A percentile compares a stretch with the other conserved stretches of the same genome.
Conservation (phyloP, 192 early-diverging fungal genomes). For the Backusella morwellensis region DNA sequence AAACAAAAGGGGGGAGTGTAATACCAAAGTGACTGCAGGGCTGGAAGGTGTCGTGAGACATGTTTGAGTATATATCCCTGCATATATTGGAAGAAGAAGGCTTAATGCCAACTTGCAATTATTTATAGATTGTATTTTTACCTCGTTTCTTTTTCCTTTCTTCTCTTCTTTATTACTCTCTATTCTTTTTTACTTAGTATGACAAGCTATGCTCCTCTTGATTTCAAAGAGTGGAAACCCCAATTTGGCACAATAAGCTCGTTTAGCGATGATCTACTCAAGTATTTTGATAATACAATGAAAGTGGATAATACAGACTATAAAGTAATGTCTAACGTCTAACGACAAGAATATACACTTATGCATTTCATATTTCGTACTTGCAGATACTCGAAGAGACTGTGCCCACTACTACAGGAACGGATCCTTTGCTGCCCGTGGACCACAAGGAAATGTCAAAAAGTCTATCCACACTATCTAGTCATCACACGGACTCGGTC, state of each 20-base stretch:
- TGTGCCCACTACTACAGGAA: background rate
- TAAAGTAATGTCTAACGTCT: background rate
- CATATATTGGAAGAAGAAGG: background rate
- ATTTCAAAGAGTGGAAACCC: slow-evolving; percentile 1
- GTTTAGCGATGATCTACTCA: slow-evolving; percentile 5
- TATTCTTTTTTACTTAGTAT: background rate
- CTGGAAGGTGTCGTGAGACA: background rate
- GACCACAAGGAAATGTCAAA: background rate
- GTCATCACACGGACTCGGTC: background rate
- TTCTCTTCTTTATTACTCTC: background rate
- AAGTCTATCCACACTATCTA: background rate
- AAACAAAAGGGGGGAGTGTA: background rate
- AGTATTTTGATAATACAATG: slow-evolving; percentile 10
- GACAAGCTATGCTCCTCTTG: background rate
- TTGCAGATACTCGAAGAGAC: slow-evolving; percentile 1
- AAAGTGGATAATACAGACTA: background rate
- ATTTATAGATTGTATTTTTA: slow-evolving; percentile 2
- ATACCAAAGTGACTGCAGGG: too few species aligned
- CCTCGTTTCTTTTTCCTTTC: background rate
- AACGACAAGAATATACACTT: background rate
- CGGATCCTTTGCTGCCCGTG: background rate
- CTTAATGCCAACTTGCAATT: background rate
- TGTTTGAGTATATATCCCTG: too few species aligned
- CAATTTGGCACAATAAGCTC: background rate
- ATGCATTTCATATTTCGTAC: background rate